Conservation (phyloP, 1,284 basidiomycete genomes). For the Cutaneotrichosporon cyanovorans region DNA sequence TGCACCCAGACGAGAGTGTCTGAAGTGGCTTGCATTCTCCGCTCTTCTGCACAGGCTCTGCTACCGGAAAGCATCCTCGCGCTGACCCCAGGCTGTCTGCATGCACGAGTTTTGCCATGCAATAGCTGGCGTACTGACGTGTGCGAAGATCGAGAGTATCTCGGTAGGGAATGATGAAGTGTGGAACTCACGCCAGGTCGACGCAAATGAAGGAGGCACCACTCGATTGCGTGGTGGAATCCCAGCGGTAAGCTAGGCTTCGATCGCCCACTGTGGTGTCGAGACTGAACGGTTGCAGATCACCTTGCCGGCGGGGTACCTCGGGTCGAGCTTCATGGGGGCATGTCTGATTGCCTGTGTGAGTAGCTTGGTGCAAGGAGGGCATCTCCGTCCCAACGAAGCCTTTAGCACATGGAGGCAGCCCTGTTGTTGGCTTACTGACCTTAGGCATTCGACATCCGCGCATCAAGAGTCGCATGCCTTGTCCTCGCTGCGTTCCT, state of each 20-base stretch:
- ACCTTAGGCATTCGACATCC: constrained; percentile 67
- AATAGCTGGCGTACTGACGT: constrained; percentile 71
- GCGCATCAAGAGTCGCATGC: constrained; percentile 82
- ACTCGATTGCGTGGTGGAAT: constrained; percentile 92
- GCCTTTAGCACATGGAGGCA: not conserved
- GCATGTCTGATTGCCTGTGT: constrained; percentile 79
- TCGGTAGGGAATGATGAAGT: constrained; percentile 53
- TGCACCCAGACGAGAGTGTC: too few species aligned
- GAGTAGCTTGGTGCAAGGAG: constrained; percentile 5
- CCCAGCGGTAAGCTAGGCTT: constrained; percentile 52
- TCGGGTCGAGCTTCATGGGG: constrained; percentile 85
- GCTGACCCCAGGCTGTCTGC: constrained; percentile 63
- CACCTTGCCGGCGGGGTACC: constrained; percentile 71
- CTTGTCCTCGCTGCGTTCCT: constrained; percentile 78
- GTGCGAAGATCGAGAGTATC: constrained; percentile 81
- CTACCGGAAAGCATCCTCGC: too few species aligned
- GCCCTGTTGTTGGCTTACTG: not conserved
- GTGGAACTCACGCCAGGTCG: constrained; percentile 51
- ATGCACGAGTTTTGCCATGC: constrained; percentile 86
- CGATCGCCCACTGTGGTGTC: constrained; percentile 79
- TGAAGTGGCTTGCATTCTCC: too few species aligned
- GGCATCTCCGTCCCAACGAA: too few species aligned
- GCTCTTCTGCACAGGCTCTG: too few species aligned
- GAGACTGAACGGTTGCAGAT: constrained; percentile 24
- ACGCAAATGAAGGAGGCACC: constrained; percentile 78